Evolutionary conservation across 202 grass and related monocot species (phyloP).

Genomic region (Saccharum hybrid): DNA sequence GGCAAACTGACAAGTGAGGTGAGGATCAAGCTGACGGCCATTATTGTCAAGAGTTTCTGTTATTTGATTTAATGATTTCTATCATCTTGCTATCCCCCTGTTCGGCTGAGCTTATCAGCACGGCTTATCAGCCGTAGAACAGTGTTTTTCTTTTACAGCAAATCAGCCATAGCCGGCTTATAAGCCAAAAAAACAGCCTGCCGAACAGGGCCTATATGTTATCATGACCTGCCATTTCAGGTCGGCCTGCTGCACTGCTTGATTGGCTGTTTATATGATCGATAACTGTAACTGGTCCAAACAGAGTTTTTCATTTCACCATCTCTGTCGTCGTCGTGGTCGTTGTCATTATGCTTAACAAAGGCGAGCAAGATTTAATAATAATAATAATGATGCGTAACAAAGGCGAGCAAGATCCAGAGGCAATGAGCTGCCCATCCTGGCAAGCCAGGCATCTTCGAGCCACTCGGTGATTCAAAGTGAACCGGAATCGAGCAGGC

Average conservation of each 20-base stretch:
- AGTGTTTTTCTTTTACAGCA: too few relatives aligned
- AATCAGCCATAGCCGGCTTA: too few relatives aligned
- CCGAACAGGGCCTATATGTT: too few relatives aligned
- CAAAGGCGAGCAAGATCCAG: neutral
- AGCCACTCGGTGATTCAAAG: neutral
- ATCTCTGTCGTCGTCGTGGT: too few relatives aligned
- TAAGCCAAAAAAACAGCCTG: too few relatives aligned
- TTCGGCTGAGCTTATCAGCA: too few relatives aligned
- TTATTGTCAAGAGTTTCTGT: neutral
- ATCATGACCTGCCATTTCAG: too few relatives aligned
- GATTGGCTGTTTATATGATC: neutral
- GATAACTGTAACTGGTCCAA: neutral
- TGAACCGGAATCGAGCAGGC: conserved; percentile 26
- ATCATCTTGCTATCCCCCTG: too few relatives aligned
- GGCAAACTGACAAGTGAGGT: neutral
- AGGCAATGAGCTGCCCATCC: neutral
- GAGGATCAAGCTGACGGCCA: neutral
- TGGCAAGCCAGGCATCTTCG: conserved; percentile 11
- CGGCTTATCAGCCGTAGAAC: too few relatives aligned
- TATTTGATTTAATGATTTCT: neutral
- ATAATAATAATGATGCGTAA: neutral
- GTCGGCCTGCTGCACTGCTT: neutral
- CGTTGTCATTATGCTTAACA: too few relatives aligned
- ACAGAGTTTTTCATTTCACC: neutral
- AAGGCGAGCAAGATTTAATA: too few relatives aligned